Conservation (phyloP, 2,329 filamentous ascomycete genomes). For the Purpureocillium takamizusanense region DNA sequence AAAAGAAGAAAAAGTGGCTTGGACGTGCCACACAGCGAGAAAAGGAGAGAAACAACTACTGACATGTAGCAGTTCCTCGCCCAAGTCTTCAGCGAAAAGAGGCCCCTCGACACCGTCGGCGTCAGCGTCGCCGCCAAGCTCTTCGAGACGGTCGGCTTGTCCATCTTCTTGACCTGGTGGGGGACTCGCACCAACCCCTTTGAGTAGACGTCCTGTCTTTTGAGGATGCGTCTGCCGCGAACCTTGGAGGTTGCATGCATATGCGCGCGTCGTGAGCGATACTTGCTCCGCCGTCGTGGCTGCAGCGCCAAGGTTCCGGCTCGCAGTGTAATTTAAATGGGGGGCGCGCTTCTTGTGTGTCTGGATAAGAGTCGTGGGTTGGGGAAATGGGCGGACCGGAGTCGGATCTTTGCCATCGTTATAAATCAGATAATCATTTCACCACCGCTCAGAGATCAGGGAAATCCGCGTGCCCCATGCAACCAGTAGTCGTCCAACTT, state of each 20-base stretch:
- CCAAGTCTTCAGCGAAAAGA: slow-evolving; percentile 84
- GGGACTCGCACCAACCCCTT: slow-evolving; percentile 92
- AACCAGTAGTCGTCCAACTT: too few species aligned
- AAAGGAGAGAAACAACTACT: slow-evolving; percentile 4
- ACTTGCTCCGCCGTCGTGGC: too few species aligned
- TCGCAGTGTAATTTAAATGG: neutral
- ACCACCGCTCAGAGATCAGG: too few species aligned
- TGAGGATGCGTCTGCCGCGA: too few species aligned
- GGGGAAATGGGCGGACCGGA: neutral
- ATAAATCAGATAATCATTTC: too few species aligned
- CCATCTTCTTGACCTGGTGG: slow-evolving; percentile 93
- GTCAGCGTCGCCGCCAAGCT: slow-evolving; percentile 77
- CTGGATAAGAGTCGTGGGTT: neutral
- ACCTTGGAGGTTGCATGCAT: too few species aligned
- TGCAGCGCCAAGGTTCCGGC: too few species aligned
- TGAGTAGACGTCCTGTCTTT: slow-evolving; percentile 49
- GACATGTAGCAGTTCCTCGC: slow-evolving; percentile 59
- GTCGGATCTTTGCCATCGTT: neutral
- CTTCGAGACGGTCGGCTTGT: slow-evolving; percentile 87
- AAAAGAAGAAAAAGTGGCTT: too few species aligned
- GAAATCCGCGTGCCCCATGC: too few species aligned
- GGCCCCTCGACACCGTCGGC: slow-evolving; percentile 81
- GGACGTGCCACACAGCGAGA: too few species aligned
- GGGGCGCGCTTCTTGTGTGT: neutral
- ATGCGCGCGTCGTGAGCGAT: too few species aligned